Evolutionary conservation across 148 eudicot species (phyloP), one percentile per base, ranked within the genome.

Genomic region (Chenopodium suecicum): DNA sequence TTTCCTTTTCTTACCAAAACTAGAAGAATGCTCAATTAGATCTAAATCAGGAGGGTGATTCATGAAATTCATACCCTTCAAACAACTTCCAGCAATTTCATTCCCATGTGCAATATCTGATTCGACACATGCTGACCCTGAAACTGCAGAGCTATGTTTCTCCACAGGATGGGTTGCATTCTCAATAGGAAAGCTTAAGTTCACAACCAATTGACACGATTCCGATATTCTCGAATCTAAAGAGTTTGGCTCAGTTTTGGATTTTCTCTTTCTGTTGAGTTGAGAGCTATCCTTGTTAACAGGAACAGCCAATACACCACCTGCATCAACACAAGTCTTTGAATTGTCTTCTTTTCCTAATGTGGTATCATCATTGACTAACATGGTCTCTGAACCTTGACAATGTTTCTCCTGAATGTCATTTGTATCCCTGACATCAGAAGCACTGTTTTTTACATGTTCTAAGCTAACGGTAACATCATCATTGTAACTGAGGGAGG

Each of bases 191-290:
- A 58, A 47, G 78, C 75, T 75, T 75, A 54, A 9, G 41, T 56
- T 74, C 41, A 46, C 64, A 87, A 56, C 81, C 78, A 48, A 83
- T 50, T 37, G 25, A 48, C 63, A 22, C 60, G 74, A 74, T 66
- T 79, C 82, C 56, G 75, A 29, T 17, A 66, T 74, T 75, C 54
- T 73, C 50, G 84, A 69, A 82, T 80, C 78, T 74, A 79, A 77
- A 79, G 74, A 70, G 67, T 52, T 79, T 14, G 34, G 72, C 65
- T 85, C 80, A 76, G 48, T 76, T 62, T 34, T 79, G 76, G 37
- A 76, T 82, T 89, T 88, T 80, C 88, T 89, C 88, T 89, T 88
- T 66, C 83, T 86, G 22, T 12, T 79, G 73, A 71, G 54, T 32
- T 56, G 78, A 70, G 88, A 44, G 75, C 9, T 9, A 84, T 73